phyloP scores from a whole-genome alignment of 2,329 filamentous ascomycete genomes.

The Leptoxyphium fumago region DNA sequence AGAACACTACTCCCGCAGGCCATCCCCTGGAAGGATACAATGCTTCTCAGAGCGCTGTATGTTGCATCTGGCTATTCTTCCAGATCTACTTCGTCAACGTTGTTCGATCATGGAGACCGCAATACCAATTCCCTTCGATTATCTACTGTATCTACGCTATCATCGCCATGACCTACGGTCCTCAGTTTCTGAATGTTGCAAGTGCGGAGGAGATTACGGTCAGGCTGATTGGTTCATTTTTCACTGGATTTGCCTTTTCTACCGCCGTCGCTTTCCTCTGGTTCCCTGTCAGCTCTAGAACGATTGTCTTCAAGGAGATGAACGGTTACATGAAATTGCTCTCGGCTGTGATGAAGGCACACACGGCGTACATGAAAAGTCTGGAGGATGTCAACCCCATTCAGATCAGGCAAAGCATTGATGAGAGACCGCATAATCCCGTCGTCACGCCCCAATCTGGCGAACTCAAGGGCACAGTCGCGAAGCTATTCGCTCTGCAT shows the following conservation, averaged over 20 bases:
- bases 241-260: slow-evolving; percentile 50
- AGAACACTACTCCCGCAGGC: slow-evolving; percentile 34
- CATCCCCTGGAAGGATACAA: slow-evolving; percentile 41
- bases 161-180: slow-evolving; percentile 47
- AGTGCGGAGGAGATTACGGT: slow-evolving; percentile 39
- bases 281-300: slow-evolving; percentile 50
- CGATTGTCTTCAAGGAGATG: slow-evolving; percentile 49
- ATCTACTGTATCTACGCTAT: slow-evolving; percentile 55
- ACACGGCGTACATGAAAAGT: slow-evolving; percentile 49
- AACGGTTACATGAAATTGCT: slow-evolving; percentile 43
- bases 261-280: slow-evolving; percentile 50
- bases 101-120: slow-evolving; percentile 49
- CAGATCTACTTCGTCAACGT: slow-evolving; percentile 54
- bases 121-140: slow-evolving; percentile 53
- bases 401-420: slow-evolving; percentile 1
- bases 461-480: slow-evolving; percentile 16
- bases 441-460: slow-evolving; percentile 27
- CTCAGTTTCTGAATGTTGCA: slow-evolving; percentile 41
- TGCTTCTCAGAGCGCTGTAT: slow-evolving; percentile 56
- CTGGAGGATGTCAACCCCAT: slow-evolving; percentile 42
- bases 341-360: slow-evolving; percentile 41
- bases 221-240: slow-evolving; percentile 44
- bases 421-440: slow-evolving; percentile 9
- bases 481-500: slow-evolving; percentile 35
- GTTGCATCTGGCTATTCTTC: slow-evolving; percentile 55